phyloP scores from a whole-genome alignment of 2,329 filamentous ascomycete genomes.

The Blastomyces emzantsi region DNA sequence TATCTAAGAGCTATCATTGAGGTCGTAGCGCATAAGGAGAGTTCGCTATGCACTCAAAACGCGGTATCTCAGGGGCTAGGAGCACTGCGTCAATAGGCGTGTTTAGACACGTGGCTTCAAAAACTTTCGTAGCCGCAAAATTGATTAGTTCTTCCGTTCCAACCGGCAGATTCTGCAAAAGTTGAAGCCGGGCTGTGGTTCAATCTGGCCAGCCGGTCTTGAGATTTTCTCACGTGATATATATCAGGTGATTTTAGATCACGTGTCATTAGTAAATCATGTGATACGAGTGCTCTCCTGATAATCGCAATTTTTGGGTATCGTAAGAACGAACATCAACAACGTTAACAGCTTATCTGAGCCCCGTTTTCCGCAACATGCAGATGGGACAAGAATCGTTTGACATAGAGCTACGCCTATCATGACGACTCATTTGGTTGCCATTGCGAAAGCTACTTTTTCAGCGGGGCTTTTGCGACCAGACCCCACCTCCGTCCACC shows the following conservation, averaged over 20 bases:
- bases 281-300: neutral
- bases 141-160: too few species aligned
- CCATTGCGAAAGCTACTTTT: slow-evolving; percentile 71
- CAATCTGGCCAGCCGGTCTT: too few species aligned
- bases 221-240: too few species aligned
- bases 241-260: neutral
- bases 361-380: neutral
- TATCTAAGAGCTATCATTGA: too few species aligned
- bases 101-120: neutral
- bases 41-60: neutral
- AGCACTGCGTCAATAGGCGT: neutral
- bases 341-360: neutral
- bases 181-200: neutral
- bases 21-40: too few species aligned
- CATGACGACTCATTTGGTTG: slow-evolving; percentile 62
- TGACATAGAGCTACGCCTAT: slow-evolving; percentile 2
- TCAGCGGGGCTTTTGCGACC: slow-evolving; percentile 63
- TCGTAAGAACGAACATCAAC: neutral
- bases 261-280: neutral
- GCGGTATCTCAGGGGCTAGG: neutral
- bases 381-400: neutral
- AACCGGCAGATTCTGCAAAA: neutral
- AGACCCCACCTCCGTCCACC: slow-evolving; percentile 60
- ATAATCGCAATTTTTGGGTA: neutral
- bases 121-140: neutral